These are phyloP conservation scores for Chaetomium fimeti DNA, from an alignment of 495 filamentous ascomycete genomes.

Conservation along the genomic window DNA sequence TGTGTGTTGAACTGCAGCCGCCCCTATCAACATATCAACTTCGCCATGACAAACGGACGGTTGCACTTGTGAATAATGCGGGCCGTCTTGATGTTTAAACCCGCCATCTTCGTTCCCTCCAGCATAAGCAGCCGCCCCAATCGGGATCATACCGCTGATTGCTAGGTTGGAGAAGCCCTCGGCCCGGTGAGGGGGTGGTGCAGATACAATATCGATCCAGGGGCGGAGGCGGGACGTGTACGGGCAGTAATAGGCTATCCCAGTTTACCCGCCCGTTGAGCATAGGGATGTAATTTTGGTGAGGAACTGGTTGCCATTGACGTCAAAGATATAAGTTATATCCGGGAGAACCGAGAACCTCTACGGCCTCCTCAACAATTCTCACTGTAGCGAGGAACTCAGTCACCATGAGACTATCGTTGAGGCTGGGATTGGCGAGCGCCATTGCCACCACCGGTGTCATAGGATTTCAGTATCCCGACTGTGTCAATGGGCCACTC, in stretches of 20 bases:
- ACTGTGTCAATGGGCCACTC: conserved; percentile 38
- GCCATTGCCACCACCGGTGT: not conserved
- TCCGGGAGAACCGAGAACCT: not conserved
- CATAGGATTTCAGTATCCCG: conserved; percentile 27
- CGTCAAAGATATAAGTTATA: not conserved
- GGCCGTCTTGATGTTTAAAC: not conserved
- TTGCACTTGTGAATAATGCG: not conserved
- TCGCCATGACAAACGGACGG: not conserved
- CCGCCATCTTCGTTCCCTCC: not conserved
- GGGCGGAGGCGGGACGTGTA: not conserved
- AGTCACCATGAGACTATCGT: not conserved
- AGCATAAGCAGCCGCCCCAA: conserved; percentile 15
- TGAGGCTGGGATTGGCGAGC: not conserved
- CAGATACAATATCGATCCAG: conserved; percentile 1
- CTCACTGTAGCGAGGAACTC: not conserved
- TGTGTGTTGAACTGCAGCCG: conserved; percentile 14
- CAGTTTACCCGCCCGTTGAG: conserved; percentile 9
- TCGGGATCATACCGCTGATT: not conserved
- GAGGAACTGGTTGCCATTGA: not conserved
- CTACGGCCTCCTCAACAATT: not conserved
- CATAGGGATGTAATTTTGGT: not conserved
- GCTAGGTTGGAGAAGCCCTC: not conserved
- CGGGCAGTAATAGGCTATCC: not conserved
- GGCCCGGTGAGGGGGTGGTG: conserved; percentile 8
- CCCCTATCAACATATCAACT: not conserved